Base-by-base conservation (phyloP, 1,284 basidiomycete species). In the Flammula alnicola region DNA sequence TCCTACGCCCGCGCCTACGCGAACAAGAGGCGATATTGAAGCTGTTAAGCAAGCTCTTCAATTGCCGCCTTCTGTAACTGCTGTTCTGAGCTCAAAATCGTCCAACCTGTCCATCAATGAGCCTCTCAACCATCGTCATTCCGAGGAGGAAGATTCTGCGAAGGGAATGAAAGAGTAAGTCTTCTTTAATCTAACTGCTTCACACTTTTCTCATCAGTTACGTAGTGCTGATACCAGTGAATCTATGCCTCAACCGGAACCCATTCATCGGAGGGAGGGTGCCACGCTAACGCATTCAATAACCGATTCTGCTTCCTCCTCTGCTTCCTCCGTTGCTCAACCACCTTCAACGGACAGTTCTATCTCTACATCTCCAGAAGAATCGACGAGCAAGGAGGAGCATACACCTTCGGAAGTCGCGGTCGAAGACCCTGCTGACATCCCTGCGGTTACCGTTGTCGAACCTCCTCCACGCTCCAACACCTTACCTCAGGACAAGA, bases 181-280 rank as follows among this genome's bases (percentile, higher is more conserved):
- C 12, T n/a, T n/a, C 12, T 37, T 19, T 44, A 27, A 45, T 38
- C 31, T 40, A n/a, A 30, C 8, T 19, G 27, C 14, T 8, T 37
- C 16, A 39, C 35, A 12, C 30, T 19, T 33, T 27, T 14, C 19
- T 48, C n/a, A n/a, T 32, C 16, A 37, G 23, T 42, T 19, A 33
- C 35, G 29, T 33, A 31, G 25, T 29, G 32, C 23, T 35, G 16
- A 31, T 36, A n/a, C 30, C 31, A 51, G 44, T 32, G 23, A 40
- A 37, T 36, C 45, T 33, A 29, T 56, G 12, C 49, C 53, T 25
- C 40, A 31, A 7, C 32, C 49, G 5, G 60, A 54, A 49, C 70
- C 78, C 32, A 60, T 71, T 38, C 86, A 88, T 61, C 64, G 73
- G 48, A 74, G 86, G 20, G 87, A 89, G 70, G 86, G 83, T 40